phyloP scores from a whole-genome alignment of 2,329 filamentous ascomycete species.

The Xylariaceae sp. region DNA sequence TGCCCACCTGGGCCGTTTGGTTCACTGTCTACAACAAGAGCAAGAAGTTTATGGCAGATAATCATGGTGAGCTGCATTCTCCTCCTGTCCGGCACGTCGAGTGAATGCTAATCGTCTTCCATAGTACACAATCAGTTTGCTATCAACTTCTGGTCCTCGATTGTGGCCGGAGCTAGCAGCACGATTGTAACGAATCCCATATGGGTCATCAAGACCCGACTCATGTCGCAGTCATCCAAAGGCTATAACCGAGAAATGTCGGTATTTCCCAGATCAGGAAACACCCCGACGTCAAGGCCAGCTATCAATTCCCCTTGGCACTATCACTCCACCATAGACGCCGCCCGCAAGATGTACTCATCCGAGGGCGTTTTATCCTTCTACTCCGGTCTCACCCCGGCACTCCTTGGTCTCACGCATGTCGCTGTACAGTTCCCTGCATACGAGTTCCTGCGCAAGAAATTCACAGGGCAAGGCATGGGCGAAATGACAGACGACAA shows the following conservation, averaged over 20 bases:
- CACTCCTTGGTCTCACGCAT: constrained; percentile 86
- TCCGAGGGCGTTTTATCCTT: constrained; percentile 87
- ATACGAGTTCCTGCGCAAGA: constrained; percentile 89
- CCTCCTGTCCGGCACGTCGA: background rate
- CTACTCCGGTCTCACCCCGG: constrained; percentile 91
- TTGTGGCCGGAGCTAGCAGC: constrained; percentile 87
- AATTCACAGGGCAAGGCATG: constrained; percentile 87
- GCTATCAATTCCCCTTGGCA: constrained; percentile 75
- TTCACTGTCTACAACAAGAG: constrained; percentile 94
- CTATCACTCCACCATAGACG: constrained; percentile 85
- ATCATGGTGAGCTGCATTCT: constrained; percentile 54
- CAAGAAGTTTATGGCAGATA: constrained; percentile 68
- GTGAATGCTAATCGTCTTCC: constrained; percentile 10
- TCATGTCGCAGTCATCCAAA: constrained; percentile 81
- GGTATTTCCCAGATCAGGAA: constrained; percentile 47
- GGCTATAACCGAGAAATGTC: constrained; percentile 47
- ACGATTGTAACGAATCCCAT: constrained; percentile 96
- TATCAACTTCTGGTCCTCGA: constrained; percentile 83
- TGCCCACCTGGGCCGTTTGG: constrained; percentile 98
- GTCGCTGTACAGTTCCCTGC: constrained; percentile 96
- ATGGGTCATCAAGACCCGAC: constrained; percentile 97
- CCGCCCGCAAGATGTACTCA: constrained; percentile 91
- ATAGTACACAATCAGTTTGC: constrained; percentile 65
- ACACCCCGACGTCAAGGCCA: constrained; percentile 54
- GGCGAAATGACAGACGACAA: constrained; percentile 60